These are phyloP conservation scores for Knoxdaviesia proteae DNA, from an alignment of 2,329 filamentous ascomycete species.

Conservation along the genomic window DNA sequence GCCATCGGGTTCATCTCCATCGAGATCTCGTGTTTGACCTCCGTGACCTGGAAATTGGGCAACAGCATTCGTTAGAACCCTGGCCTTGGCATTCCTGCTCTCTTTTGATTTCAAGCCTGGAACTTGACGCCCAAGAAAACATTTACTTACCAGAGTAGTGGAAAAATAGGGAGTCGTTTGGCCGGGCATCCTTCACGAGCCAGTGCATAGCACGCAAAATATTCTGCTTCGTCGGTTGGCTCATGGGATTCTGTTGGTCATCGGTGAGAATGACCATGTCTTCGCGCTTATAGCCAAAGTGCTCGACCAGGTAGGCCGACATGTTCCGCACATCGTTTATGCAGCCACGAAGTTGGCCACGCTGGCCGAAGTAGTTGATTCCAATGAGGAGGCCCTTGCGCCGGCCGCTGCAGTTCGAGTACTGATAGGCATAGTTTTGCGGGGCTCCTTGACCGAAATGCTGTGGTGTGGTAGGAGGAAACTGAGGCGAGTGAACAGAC, in stretches of 20 bases:
- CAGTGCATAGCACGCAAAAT: slow-evolving; percentile 94
- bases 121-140: not conserved
- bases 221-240: slow-evolving; percentile 88
- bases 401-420: slow-evolving; percentile 73
- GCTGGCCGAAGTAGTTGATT: slow-evolving; percentile 91
- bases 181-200: slow-evolving; percentile 80
- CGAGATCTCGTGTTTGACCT: slow-evolving; percentile 60
- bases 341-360: slow-evolving; percentile 75
- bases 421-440: slow-evolving; percentile 62
- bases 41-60: slow-evolving; percentile 39
- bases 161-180: slow-evolving; percentile 92
- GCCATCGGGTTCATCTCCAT: slow-evolving; percentile 64
- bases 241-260: slow-evolving; percentile 94
- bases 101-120: too few relatives aligned
- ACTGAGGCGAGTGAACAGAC: slow-evolving; percentile 23
- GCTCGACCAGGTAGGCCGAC: slow-evolving; percentile 72
- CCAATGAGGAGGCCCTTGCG: slow-evolving; percentile 81
- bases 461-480: slow-evolving; percentile 45
- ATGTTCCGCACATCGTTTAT: slow-evolving; percentile 98
- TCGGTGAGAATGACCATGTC: slow-evolving; percentile 96
- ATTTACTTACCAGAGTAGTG: slow-evolving; percentile 67
- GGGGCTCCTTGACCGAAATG: slow-evolving; percentile 65
- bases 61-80: slow-evolving; percentile 4
- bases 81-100: not conserved
- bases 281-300: slow-evolving; percentile 81